These are phyloP conservation scores for Annulohypoxylon truncatum DNA, from an alignment of 2,329 filamentous ascomycete genomes.

Conservation along the genomic window DNA sequence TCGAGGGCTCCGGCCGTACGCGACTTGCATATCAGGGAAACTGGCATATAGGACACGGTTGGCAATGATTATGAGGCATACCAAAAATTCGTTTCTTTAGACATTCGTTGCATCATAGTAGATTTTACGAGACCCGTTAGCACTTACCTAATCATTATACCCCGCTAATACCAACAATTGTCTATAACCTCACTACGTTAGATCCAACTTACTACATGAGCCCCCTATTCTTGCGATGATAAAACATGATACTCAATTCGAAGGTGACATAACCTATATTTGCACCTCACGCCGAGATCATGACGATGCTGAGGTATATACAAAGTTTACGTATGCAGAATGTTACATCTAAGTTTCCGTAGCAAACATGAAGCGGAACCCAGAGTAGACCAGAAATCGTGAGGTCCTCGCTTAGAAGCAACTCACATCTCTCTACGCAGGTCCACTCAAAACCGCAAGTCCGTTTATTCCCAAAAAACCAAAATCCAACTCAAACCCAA, in stretches of 20 bases:
- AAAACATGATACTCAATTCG: neutral
- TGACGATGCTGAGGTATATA: neutral
- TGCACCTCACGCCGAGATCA: neutral
- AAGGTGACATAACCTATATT: neutral
- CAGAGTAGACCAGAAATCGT: neutral
- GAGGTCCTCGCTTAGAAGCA: neutral
- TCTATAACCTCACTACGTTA: neutral
- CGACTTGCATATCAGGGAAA: neutral
- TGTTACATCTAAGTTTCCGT: neutral
- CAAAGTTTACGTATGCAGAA: no score
- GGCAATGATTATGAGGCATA: constrained; percentile 24
- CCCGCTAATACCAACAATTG: neutral
- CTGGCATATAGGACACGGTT: constrained; percentile 5
- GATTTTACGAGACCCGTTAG: neutral
- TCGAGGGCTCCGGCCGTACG: neutral
- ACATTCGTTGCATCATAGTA: constrained; percentile 23
- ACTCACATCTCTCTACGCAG: neutral
- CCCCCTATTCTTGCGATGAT: neutral
- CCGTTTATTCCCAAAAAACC: neutral
- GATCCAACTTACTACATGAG: neutral
- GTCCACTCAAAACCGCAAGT: neutral
- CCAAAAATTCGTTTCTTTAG: constrained; percentile 24
- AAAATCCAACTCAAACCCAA: neutral
- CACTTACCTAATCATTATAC: constrained; percentile 14
- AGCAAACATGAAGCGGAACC: neutral